A percentile compares a stretch with the other conserved stretches of the same genome.
These are phyloP conservation scores for Paulownia fortunei DNA, from an alignment of 257 asterid species.

Conservation along the genomic window DNA sequence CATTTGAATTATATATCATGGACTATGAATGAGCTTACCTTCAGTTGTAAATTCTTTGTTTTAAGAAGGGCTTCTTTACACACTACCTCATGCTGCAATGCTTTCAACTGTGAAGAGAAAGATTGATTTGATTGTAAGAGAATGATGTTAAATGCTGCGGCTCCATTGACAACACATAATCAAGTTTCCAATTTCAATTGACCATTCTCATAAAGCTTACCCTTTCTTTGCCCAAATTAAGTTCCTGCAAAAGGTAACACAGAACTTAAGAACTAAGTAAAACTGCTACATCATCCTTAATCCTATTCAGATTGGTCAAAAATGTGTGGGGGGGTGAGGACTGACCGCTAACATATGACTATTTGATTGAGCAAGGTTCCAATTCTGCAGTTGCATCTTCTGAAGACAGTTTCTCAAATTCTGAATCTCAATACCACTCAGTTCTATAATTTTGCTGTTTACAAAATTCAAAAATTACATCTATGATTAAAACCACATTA, in stretches of 20 bases:
- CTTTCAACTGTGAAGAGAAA: slow-evolving; percentile 55
- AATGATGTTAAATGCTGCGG: neutral
- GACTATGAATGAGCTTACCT: slow-evolving; percentile 32
- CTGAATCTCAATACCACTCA: slow-evolving; percentile 78
- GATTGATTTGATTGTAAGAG: neutral
- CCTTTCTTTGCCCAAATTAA: slow-evolving; percentile 70
- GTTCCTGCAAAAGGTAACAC: slow-evolving; percentile 64
- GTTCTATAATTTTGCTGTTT: slow-evolving; percentile 77
- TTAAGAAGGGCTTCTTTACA: slow-evolving; percentile 81
- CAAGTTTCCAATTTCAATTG: neutral
- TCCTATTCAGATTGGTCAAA: neutral
- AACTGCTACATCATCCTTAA: neutral
- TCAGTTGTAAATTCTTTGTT: slow-evolving; percentile 49
- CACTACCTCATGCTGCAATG: slow-evolving; percentile 72
- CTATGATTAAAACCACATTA: neutral
- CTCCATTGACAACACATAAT: neutral
- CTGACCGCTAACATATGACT: slow-evolving; percentile 77
- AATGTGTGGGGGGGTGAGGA: slow-evolving; percentile 8
- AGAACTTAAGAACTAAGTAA: slow-evolving; percentile 8
- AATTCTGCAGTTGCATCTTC: slow-evolving; percentile 84
- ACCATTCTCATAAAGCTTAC: slow-evolving; percentile 42
- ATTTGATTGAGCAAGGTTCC: slow-evolving; percentile 86
- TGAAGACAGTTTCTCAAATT: slow-evolving; percentile 64
- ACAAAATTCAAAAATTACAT: slow-evolving; percentile 18
- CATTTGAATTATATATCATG: neutral